Evolutionary conservation across 495 filamentous ascomycete genomes (phyloP).

Genomic region (Trichoderma parareesei): DNA sequence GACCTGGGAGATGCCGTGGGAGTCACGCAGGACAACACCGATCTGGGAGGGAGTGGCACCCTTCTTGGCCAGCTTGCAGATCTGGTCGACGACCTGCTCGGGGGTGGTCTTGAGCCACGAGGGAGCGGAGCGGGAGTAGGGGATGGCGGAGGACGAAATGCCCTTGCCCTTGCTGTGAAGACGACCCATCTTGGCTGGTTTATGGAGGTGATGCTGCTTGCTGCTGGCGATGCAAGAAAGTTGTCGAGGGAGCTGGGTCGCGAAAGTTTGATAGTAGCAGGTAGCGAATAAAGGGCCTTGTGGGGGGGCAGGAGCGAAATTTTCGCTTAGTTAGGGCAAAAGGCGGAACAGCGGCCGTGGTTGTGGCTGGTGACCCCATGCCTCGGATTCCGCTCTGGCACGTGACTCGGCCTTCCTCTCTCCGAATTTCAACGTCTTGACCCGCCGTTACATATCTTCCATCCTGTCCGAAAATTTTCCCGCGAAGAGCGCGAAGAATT

Average conservation of each 20-base stretch:
- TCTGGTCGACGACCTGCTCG: constrained; percentile 92
- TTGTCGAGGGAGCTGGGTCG: constrained; percentile 14
- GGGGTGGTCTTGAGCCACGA: constrained; percentile 87
- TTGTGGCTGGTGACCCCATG: not conserved
- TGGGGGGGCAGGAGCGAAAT: constrained; percentile 14
- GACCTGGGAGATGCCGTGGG: constrained; percentile 93
- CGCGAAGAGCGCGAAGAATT: too few relatives aligned
- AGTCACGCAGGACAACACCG: constrained; percentile 95
- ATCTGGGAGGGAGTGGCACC: constrained; percentile 97
- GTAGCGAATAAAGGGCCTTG: constrained; percentile 12
- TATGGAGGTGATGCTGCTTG: constrained; percentile 14
- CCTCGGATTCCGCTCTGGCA: not conserved
- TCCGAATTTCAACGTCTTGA: not conserved
- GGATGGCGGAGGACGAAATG: constrained; percentile 87
- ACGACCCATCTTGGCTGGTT: constrained; percentile 68
- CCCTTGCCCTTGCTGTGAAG: constrained; percentile 99
- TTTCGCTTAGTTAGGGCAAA: constrained; percentile 16
- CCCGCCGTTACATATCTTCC: not conserved
- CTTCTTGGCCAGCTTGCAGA: constrained; percentile 97
- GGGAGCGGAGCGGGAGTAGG: constrained; percentile 87
- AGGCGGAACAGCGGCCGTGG: not conserved
- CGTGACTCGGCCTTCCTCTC: not conserved
- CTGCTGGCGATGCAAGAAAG: constrained; percentile 16
- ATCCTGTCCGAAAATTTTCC: not conserved
- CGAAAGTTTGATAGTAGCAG: not conserved